phyloP scores from a whole-genome alignment of 805 yeast species.

The Lipomyces mesembrius region DNA sequence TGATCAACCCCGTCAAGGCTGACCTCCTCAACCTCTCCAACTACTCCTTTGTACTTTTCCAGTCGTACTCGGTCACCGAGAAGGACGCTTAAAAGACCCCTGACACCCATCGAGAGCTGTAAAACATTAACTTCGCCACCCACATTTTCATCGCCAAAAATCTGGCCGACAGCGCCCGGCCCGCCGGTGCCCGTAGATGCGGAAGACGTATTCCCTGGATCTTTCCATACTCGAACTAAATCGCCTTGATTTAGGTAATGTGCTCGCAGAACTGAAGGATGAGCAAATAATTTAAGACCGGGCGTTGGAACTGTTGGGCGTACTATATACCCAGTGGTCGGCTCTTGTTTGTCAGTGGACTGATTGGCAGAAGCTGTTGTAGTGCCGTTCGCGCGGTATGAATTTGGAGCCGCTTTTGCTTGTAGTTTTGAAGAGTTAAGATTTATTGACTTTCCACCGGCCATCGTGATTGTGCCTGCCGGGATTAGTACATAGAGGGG shows the following conservation, averaged over 20 bases:
- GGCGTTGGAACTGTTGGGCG: constrained; percentile 30
- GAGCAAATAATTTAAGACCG: constrained; percentile 15
- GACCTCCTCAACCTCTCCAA: constrained; percentile 48
- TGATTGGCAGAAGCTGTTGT: background rate
- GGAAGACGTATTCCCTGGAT: constrained; percentile 5
- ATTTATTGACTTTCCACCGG: constrained; percentile 24
- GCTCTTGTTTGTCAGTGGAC: constrained; percentile 15
- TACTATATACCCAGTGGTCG: constrained; percentile 28
- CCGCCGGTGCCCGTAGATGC: constrained; percentile 6
- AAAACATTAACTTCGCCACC: constrained; percentile 30
- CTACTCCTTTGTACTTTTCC: constrained; percentile 57
- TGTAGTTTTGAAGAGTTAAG: constrained; percentile 14
- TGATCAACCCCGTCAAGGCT: constrained; percentile 38
- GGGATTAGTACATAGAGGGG: background rate
- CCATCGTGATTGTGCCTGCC: constrained; percentile 3
- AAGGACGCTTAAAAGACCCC: constrained; percentile 51
- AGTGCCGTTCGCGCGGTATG: constrained; percentile 8
- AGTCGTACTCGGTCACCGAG: constrained; percentile 60
- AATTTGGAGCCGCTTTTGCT: constrained; percentile 9
- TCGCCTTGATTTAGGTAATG: constrained; percentile 24
- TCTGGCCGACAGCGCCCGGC: constrained; percentile 20
- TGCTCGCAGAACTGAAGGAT: constrained; percentile 21
- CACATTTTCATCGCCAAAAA: constrained; percentile 16
- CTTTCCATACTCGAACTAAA: constrained; percentile 26
- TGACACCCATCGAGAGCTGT: constrained; percentile 43